Evolutionary conservation across 352 stramenopile species (phyloP).

Genomic region (Phytophthora citricola): DNA sequence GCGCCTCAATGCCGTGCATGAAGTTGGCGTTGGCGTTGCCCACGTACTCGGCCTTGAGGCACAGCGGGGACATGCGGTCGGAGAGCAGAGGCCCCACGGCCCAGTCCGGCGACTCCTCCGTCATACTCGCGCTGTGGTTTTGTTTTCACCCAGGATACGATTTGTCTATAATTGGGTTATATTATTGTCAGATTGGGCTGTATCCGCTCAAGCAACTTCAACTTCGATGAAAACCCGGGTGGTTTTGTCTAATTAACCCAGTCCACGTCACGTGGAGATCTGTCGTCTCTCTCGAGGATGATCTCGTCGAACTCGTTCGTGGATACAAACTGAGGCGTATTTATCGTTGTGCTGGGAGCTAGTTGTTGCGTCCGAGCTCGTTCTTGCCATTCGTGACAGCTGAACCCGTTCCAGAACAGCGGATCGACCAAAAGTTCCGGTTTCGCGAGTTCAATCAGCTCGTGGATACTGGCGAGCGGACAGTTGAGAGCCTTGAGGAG

Average conservation of each 20-base stretch:
- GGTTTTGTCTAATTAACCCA: constrained; percentile 19
- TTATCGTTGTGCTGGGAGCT: background rate
- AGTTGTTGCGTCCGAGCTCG: constrained; percentile 16
- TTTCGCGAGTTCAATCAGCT: constrained; percentile 35
- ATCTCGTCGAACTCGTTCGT: constrained; percentile 3
- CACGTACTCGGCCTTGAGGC: constrained; percentile 72
- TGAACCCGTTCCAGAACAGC: constrained; percentile 53
- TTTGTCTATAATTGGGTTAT: background rate
- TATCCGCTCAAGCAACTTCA: background rate
- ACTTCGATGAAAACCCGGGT: background rate
- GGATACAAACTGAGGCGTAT: background rate
- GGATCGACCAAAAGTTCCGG: constrained; percentile 30
- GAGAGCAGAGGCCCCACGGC: constrained; percentile 49
- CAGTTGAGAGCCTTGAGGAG: constrained; percentile 54
- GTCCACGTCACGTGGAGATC: constrained; percentile 30
- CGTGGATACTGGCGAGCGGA: constrained; percentile 41
- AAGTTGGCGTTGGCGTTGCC: constrained; percentile 81
- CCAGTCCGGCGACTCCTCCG: constrained; percentile 12
- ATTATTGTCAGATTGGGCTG: background rate
- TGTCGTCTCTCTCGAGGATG: constrained; percentile 26
- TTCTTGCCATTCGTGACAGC: constrained; percentile 45
- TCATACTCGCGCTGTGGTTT: no score
- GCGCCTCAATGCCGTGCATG: constrained; percentile 68
- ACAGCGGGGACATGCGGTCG: constrained; percentile 62
- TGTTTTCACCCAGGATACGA: no score